Conservation (phyloP, 208 protist genomes). For the Crithidia thermophila region DNA sequence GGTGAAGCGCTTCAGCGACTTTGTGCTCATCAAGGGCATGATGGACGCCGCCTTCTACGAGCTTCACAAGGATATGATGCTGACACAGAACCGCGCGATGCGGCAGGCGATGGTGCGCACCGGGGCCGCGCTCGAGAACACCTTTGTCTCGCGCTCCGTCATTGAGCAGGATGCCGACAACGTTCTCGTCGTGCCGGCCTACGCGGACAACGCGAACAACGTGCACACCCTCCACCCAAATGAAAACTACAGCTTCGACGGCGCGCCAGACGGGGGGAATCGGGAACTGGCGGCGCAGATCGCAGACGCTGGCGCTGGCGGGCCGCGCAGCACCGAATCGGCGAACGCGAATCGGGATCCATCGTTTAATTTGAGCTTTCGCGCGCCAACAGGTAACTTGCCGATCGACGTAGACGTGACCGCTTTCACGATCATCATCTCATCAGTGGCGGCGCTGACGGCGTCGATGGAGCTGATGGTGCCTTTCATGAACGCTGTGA, state of each 20-base stretch:
- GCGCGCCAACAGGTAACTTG: slow-evolving; percentile 28
- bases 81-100: slow-evolving; percentile 22
- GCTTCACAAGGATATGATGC: slow-evolving; percentile 45
- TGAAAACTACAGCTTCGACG: background rate
- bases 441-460: slow-evolving; percentile 31
- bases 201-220: slow-evolving; percentile 12
- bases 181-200: slow-evolving; percentile 25
- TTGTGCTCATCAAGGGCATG: slow-evolving; percentile 43
- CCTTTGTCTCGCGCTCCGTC: slow-evolving; percentile 29
- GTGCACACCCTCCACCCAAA: background rate
- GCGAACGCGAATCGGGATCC: background rate
- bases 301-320: background rate
- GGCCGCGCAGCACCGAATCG: background rate
- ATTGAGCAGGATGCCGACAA: slow-evolving; percentile 23
- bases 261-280: background rate
- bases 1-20: slow-evolving; percentile 43
- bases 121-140: background rate
- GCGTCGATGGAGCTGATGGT: slow-evolving; percentile 37
- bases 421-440: slow-evolving; percentile 36
- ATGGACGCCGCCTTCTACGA: slow-evolving; percentile 38
- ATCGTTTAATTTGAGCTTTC: slow-evolving; percentile 41
- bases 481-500: slow-evolving; percentile 30
- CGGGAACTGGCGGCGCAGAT: background rate
- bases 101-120: slow-evolving; percentile 14
- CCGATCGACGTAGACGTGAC: slow-evolving; percentile 44